Evolutionary conservation across 2,329 filamentous ascomycete genomes (phyloP).

Genomic region (Dothideomycetidae sp.): DNA sequence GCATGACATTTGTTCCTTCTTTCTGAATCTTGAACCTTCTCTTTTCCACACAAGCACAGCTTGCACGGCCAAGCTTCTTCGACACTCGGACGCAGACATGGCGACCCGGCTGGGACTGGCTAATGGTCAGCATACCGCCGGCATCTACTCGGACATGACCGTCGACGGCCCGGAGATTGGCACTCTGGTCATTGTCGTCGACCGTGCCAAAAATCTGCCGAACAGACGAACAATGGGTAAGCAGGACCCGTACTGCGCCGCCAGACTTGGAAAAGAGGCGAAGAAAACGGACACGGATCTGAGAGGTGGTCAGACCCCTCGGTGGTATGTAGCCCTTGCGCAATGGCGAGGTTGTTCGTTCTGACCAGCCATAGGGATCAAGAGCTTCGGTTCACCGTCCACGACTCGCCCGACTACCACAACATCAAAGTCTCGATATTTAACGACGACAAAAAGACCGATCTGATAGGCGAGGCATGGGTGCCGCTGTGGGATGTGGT

Average conservation of each 20-base stretch:
- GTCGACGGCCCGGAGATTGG: slow-evolving; percentile 88
- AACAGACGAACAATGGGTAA: slow-evolving; percentile 97
- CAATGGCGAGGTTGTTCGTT: no score
- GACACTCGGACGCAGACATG: slow-evolving; percentile 2
- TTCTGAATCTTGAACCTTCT: neutral
- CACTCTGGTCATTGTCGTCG: slow-evolving; percentile 80
- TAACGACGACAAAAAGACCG: slow-evolving; percentile 96
- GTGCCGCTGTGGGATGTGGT: slow-evolving; percentile 62
- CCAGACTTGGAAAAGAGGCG: slow-evolving; percentile 84
- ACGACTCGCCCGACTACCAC: slow-evolving; percentile 93
- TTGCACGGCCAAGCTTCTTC: no score
- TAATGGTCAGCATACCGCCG: slow-evolving; percentile 53
- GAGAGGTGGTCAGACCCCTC: slow-evolving; percentile 85
- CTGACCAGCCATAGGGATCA: slow-evolving; percentile 58
- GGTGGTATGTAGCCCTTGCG: slow-evolving; percentile 85
- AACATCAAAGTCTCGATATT: slow-evolving; percentile 92
- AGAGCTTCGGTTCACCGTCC: slow-evolving; percentile 87
- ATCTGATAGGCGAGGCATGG: slow-evolving; percentile 90
- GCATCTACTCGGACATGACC: slow-evolving; percentile 88
- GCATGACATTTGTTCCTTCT: neutral
- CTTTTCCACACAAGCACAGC: no score
- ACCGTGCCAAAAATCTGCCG: slow-evolving; percentile 90
- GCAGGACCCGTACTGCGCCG: slow-evolving; percentile 94
- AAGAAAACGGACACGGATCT: slow-evolving; percentile 94
- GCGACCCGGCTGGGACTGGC: slow-evolving; percentile 12